Percentiles rank a stretch among this genome's conserved stretches.
These are phyloP conservation scores for Lentinula raphanica DNA, from an alignment of 768 basidiomycete genomes.

Conservation along the genomic window DNA sequence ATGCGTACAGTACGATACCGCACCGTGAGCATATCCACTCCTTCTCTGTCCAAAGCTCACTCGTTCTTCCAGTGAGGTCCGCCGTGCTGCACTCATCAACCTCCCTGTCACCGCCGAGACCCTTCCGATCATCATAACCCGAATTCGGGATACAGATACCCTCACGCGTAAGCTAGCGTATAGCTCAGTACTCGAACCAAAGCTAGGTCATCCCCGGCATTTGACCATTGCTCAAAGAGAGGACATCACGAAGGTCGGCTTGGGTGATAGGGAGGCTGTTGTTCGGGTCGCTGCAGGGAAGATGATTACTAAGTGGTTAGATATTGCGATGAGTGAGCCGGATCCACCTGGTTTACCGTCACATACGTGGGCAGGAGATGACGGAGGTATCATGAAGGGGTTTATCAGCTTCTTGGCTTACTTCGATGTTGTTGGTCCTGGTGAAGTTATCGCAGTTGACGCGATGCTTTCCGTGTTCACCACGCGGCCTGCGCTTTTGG, in stretches of 20 bases:
- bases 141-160: conserved; percentile 83
- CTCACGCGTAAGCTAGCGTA: conserved; percentile 78
- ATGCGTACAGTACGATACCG: conserved; percentile 65
- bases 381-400: conserved; percentile 42
- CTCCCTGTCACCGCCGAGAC: conserved; percentile 60
- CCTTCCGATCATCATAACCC: conserved; percentile 61
- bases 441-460: conserved; percentile 76
- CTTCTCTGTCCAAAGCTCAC: background rate
- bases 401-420: conserved; percentile 39
- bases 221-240: conserved; percentile 81
- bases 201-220: conserved; percentile 60
- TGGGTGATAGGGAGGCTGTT: conserved; percentile 81
- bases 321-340: conserved; percentile 43
- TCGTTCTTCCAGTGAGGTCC: conserved; percentile 63
- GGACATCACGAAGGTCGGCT: conserved; percentile 76
- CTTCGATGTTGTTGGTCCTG: conserved; percentile 60
- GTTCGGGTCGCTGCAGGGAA: conserved; percentile 81
- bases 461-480: conserved; percentile 76
- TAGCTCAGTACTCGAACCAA: conserved; percentile 50
- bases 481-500: conserved; percentile 62
- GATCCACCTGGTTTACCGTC: conserved; percentile 25
- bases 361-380: conserved; percentile 33
- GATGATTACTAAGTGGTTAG: conserved; percentile 79
- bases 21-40: conserved; percentile 40
- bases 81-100: conserved; percentile 79